phyloP scores from a whole-genome alignment of 257 asterid genomes.

The Echites panduratus region DNA sequence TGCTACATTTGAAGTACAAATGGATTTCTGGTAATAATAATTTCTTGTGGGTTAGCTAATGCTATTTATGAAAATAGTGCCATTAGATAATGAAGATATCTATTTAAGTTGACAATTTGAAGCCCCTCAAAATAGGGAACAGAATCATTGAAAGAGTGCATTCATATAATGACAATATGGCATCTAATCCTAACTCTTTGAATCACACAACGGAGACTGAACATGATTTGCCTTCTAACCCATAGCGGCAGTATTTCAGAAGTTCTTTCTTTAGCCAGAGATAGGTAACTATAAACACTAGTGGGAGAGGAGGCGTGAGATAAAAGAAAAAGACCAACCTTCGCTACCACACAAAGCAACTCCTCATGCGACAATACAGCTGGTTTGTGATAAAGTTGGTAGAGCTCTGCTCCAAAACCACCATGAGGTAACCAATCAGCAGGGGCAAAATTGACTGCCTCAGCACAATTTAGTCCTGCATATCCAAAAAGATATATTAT shows the following conservation, averaged over 20 bases:
- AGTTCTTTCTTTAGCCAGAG: not conserved
- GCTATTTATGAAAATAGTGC: not conserved
- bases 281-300: not conserved
- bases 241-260: too few species aligned
- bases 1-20: conserved; percentile 3
- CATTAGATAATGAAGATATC: not conserved
- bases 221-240: not conserved
- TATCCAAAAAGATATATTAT: conserved; percentile 26
- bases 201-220: not conserved
- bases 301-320: not conserved
- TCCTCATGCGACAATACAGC: conserved; percentile 96
- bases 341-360: conserved; percentile 76
- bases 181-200: not conserved
- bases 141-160: not conserved
- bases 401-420: conserved; percentile 92
- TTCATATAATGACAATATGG: not conserved
- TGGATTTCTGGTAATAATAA: not conserved
- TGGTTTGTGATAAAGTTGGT: conserved; percentile 73
- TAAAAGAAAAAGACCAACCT: conserved; percentile 37
- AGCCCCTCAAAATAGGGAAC: not conserved
- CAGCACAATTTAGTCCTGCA: conserved; percentile 93
- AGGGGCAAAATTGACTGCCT: conserved; percentile 98
- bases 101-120: not conserved
- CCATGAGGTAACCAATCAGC: conserved; percentile 99
- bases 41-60: not conserved